Percentiles rank a stretch among this genome's conserved stretches.
Evolutionary conservation across 2,329 filamentous ascomycete genomes (phyloP).

Genomic region (Ceratocystis smalleyi): DNA sequence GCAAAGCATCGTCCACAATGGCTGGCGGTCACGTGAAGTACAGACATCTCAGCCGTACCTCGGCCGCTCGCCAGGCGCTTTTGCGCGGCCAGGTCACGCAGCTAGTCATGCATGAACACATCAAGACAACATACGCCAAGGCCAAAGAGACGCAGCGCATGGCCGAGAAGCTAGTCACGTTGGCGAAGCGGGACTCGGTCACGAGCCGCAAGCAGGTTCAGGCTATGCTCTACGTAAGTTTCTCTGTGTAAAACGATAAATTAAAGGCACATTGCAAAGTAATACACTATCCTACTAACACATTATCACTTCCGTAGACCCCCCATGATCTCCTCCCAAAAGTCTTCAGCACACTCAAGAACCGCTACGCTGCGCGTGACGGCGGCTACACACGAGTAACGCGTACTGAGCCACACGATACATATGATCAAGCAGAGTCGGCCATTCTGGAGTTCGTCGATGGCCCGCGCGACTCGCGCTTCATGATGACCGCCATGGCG

Average conservation of each 20-base stretch:
- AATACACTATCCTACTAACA: too few relatives aligned
- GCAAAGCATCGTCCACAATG: constrained; percentile 36
- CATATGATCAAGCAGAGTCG: constrained; percentile 68
- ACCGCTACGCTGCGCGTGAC: constrained; percentile 62
- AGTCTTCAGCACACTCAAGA: constrained; percentile 67
- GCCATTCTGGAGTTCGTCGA: constrained; percentile 93
- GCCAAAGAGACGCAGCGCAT: constrained; percentile 91
- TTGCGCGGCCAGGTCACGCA: constrained; percentile 93
- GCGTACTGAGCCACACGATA: constrained; percentile 74
- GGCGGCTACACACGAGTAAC: constrained; percentile 93
- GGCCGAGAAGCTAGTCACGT: constrained; percentile 84
- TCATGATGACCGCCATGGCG: constrained; percentile 79
- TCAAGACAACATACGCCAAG: constrained; percentile 89
- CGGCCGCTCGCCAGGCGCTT: constrained; percentile 76
- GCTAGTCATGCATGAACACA: constrained; percentile 81
- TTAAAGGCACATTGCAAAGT: too few relatives aligned
- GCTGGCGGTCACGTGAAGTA: constrained; percentile 77
- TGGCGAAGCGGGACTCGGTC: constrained; percentile 85
- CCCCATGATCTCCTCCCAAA: constrained; percentile 61
- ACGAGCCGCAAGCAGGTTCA: constrained; percentile 60
- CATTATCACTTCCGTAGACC: constrained; percentile 32
- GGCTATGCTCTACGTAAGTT: constrained; percentile 67
- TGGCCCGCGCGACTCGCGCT: constrained; percentile 82
- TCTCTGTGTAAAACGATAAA: too few relatives aligned
- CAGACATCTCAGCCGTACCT: constrained; percentile 72